Percentiles rank a stretch among this genome's conserved stretches.
These are phyloP conservation scores for Mycogone perniciosa DNA, from an alignment of 2,329 filamentous ascomycete species.

Conservation along the genomic window DNA sequence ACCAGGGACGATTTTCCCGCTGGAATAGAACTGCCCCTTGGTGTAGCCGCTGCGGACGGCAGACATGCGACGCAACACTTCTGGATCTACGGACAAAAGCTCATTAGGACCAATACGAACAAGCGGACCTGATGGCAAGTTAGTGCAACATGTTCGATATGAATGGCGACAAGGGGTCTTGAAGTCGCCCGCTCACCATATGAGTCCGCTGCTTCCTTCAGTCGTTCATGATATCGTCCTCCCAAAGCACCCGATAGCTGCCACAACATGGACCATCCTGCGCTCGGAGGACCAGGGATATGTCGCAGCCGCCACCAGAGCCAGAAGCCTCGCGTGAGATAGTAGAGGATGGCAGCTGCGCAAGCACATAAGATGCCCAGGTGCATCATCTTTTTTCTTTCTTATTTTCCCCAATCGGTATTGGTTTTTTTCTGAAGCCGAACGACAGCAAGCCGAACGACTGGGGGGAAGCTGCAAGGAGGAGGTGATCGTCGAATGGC, in stretches of 20 bases:
- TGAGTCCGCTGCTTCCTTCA: slow-evolving; percentile 19
- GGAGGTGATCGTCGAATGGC: too few relatives aligned
- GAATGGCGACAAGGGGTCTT: background rate
- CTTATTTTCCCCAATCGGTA: too few relatives aligned
- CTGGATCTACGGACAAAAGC: slow-evolving; percentile 34
- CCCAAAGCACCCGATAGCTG: slow-evolving; percentile 22
- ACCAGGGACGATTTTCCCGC: slow-evolving; percentile 46
- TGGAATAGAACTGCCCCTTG: slow-evolving; percentile 40
- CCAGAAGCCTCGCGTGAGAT: slow-evolving; percentile 8
- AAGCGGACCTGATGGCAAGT: slow-evolving; percentile 4
- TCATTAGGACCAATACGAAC: slow-evolving; percentile 38
- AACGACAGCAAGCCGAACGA: too few relatives aligned
- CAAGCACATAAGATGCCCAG: background rate
- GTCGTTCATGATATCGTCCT: slow-evolving; percentile 22
- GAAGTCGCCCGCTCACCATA: slow-evolving; percentile 17
- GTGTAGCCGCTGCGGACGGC: slow-evolving; percentile 31
- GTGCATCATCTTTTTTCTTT: background rate
- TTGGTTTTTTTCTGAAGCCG: too few relatives aligned
- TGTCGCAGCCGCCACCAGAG: slow-evolving; percentile 24
- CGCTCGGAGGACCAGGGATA: slow-evolving; percentile 21
- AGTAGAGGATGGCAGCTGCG: background rate
- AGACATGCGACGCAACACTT: slow-evolving; percentile 31
- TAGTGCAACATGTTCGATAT: background rate
- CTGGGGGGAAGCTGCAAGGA: too few relatives aligned
- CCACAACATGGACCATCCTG: slow-evolving; percentile 25